Evolutionary conservation across 306 rosid species (phyloP).

Genomic region (Casuarina equisetifolia): DNA sequence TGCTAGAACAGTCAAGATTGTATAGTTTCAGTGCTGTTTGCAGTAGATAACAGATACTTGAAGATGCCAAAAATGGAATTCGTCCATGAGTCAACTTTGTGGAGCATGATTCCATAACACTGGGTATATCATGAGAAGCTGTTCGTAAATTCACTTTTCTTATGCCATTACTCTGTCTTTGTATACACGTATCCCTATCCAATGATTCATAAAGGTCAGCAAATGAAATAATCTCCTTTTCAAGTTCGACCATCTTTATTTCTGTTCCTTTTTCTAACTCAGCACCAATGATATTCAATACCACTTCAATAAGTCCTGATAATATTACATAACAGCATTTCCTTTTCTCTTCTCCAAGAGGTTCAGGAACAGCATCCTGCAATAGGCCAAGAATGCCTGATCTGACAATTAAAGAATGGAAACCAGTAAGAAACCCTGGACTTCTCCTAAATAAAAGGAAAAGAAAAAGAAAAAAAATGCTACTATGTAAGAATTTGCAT

Average conservation of each 20-base stretch:
- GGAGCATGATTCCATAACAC: constrained; percentile 26
- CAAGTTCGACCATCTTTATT: constrained; percentile 28
- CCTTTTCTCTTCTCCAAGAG: constrained; percentile 32
- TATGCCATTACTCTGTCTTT: constrained; percentile 24
- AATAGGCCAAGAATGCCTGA: constrained; percentile 31
- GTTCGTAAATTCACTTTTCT: constrained; percentile 31
- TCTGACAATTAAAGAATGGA: constrained; percentile 27
- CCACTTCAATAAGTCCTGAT: constrained; percentile 41
- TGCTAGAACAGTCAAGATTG: constrained; percentile 16
- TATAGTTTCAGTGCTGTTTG: constrained; percentile 26
- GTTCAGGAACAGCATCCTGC: constrained; percentile 33
- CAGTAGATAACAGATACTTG: constrained; percentile 37
- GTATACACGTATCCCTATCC: constrained; percentile 21
- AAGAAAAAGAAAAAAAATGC: neutral
- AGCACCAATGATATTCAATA: constrained; percentile 33
- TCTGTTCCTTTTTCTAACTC: constrained; percentile 42
- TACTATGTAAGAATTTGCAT: neutral
- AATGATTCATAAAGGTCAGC: constrained; percentile 31
- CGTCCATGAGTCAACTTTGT: constrained; percentile 24
- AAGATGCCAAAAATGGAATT: constrained; percentile 36
- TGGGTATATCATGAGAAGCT: constrained; percentile 15
- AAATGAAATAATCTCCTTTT: constrained; percentile 37
- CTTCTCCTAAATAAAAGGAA: neutral
- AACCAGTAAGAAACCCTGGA: neutral
- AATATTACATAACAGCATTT: constrained; percentile 26